Conservation (phyloP, 495 filamentous ascomycete species). For the Tetracladium setigerum region DNA sequence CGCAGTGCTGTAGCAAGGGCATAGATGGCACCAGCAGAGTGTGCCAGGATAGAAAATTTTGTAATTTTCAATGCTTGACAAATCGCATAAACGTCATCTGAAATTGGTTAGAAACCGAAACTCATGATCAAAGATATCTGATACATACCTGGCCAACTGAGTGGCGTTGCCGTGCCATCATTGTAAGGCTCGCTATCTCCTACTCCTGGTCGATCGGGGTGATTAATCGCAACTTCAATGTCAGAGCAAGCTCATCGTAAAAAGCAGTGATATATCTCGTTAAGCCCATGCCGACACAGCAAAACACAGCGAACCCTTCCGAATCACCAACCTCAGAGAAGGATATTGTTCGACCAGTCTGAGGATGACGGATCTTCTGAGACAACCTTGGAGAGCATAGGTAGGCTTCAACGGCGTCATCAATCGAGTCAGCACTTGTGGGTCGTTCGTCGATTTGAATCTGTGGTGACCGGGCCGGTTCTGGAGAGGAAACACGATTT, state of each 20-base stretch:
- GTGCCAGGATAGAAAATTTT: conserved; percentile 96
- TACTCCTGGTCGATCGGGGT: conserved; percentile 93
- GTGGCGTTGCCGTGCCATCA: conserved; percentile 73
- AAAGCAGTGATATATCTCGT: conserved; percentile 95
- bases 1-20: conserved; percentile 91
- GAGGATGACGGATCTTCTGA: conserved; percentile 77
- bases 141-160: conserved; percentile 85
- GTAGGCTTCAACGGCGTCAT: conserved; percentile 81
- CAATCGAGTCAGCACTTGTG: conserved; percentile 76
- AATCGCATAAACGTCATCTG: conserved; percentile 92
- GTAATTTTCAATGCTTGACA: conserved; percentile 89
- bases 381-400: conserved; percentile 75
- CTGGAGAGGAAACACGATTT: conserved; percentile 19
- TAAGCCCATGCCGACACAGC: conserved; percentile 96
- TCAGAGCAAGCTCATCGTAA: conserved; percentile 90
- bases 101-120: conserved; percentile 8
- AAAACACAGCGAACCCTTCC: conserved; percentile 85
- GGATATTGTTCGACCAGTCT: conserved; percentile 79
- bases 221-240: conserved; percentile 82
- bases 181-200: conserved; percentile 82
- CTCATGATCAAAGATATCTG: conserved; percentile 15
- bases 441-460: conserved; percentile 49
- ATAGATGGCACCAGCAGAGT: conserved; percentile 96
- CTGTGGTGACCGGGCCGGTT: conserved; percentile 16
- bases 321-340: conserved; percentile 97